Percentiles rank a stretch among this genome's conserved stretches.
Evolutionary conservation across 306 rosid genomes (phyloP).

Genomic region (Elaeagnus macrophylla): DNA sequence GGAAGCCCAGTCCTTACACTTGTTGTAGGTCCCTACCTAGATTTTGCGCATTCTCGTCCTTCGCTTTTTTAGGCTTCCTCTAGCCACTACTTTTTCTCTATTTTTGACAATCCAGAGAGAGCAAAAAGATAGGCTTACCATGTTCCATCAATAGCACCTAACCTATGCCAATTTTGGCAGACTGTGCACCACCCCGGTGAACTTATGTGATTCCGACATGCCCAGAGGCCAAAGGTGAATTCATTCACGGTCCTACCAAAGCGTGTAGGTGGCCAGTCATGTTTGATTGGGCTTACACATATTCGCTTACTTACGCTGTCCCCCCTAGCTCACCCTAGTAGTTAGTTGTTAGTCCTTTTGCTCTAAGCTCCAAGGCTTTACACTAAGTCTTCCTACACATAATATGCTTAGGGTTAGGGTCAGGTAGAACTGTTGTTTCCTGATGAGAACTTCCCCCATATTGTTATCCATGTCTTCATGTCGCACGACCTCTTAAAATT

Average conservation of each 20-base stretch:
- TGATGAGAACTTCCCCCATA: not conserved
- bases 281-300: no score
- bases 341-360: no score
- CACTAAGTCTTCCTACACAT: no score
- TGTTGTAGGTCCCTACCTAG: no score
- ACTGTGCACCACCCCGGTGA: not conserved
- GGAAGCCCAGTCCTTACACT: no score
- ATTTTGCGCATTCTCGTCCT: no score
- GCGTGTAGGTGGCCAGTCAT: no score
- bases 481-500: not conserved
- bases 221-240: not conserved
- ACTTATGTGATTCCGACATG: not conserved
- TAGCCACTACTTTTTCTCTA: no score
- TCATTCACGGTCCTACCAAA: not conserved
- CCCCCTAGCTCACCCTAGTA: no score
- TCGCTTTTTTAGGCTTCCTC: no score
- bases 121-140: not conserved
- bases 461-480: not conserved
- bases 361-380: not conserved
- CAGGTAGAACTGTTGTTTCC: not conserved
- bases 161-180: not conserved
- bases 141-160: not conserved
- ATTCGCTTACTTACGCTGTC: no score
- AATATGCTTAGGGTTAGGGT: not conserved
- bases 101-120: no score